These are phyloP conservation scores for Daldinia vernicosa DNA, from an alignment of 495 filamentous ascomycete species.

Conservation along the genomic window DNA sequence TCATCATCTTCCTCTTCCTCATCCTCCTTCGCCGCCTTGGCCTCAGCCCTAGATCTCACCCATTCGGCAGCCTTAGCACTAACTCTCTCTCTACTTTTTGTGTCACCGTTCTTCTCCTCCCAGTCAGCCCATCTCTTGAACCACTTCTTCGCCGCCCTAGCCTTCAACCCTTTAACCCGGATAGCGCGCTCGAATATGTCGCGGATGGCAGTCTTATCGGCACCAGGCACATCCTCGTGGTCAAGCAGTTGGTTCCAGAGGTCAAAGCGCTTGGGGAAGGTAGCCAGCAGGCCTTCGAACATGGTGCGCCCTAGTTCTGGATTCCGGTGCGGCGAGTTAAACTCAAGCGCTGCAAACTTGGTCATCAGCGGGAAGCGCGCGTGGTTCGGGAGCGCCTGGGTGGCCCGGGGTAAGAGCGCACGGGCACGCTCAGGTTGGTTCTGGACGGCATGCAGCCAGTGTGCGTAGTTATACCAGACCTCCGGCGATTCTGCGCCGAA, in stretches of 20 bases:
- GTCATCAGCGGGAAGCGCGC: constrained; percentile 79
- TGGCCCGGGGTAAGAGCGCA: constrained; percentile 82
- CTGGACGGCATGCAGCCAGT: constrained; percentile 80
- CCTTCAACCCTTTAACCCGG: constrained; percentile 72
- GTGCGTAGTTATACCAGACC: constrained; percentile 94
- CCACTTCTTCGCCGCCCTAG: constrained; percentile 78
- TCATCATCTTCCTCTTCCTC: constrained; percentile 42
- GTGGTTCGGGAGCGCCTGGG: constrained; percentile 76
- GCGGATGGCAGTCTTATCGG: constrained; percentile 67
- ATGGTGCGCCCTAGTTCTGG: constrained; percentile 92
- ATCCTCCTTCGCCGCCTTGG: constrained; percentile 44
- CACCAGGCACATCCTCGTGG: constrained; percentile 66
- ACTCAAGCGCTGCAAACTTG: constrained; percentile 92
- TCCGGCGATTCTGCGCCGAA: constrained; percentile 79
- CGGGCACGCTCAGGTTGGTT: constrained; percentile 77
- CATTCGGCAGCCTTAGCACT: constrained; percentile 78
- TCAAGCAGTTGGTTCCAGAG: constrained; percentile 92
- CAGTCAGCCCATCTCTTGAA: constrained; percentile 85
- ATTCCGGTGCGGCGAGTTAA: constrained; percentile 82
- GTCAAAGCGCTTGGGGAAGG: constrained; percentile 87
- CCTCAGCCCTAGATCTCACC: constrained; percentile 51
- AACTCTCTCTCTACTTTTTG: constrained; percentile 75
- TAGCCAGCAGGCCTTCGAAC: constrained; percentile 85
- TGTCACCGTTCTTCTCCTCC: constrained; percentile 77
- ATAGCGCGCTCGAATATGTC: constrained; percentile 83